Percentiles rank a stretch among this genome's conserved stretches.
Evolutionary conservation across 495 filamentous ascomycete species (phyloP).

Genomic region (Hyaloscypha finlandica): DNA sequence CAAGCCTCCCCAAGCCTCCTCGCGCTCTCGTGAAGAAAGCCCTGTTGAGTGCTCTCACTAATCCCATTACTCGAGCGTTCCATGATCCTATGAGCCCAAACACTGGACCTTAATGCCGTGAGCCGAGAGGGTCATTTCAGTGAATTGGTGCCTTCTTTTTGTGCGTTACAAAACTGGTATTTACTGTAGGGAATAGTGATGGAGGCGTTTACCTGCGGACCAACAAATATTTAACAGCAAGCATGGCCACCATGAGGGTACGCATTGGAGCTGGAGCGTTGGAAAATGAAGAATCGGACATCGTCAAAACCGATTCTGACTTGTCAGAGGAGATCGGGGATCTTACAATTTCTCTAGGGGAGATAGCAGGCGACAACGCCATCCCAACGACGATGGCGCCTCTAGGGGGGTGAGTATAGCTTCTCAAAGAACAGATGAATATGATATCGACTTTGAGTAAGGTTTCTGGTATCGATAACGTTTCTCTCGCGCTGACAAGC

Average conservation of each 20-base stretch:
- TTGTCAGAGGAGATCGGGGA: neutral
- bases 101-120: neutral
- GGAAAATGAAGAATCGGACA: neutral
- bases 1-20: neutral
- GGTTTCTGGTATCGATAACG: neutral
- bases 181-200: neutral
- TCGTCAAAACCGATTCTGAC: neutral
- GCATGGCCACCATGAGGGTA: neutral
- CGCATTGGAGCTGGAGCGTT: neutral
- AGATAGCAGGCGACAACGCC: neutral
- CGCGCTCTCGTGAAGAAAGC: neutral
- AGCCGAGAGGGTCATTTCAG: neutral
- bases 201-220: neutral
- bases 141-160: neutral
- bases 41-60: neutral
- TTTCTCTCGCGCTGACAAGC: neutral
- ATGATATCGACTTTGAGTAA: neutral
- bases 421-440: neutral
- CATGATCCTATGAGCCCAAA: no score
- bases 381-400: neutral
- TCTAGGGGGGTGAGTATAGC: neutral
- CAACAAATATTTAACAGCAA: neutral
- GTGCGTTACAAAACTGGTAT: neutral
- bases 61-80: no score
- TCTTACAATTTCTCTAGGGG: no score